These are phyloP conservation scores for Phytophthora sp. DNA, from an alignment of 352 stramenopile species.

Conservation along the genomic window DNA sequence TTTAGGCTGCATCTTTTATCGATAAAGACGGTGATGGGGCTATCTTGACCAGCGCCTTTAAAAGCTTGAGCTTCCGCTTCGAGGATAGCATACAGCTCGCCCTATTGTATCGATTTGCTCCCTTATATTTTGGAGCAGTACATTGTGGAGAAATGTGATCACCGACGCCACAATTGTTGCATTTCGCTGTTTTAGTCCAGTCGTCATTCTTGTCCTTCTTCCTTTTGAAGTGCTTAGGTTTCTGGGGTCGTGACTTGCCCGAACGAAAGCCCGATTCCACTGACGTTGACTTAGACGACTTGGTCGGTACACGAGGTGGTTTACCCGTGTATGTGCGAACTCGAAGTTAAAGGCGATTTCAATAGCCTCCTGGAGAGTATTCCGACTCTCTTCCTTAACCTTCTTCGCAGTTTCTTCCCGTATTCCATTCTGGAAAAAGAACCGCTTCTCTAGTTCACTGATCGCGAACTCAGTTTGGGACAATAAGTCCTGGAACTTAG, in stretches of 20 bases:
- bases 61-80: conserved; percentile 16
- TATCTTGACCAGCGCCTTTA: background rate
- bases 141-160: too few relatives aligned
- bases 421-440: conserved; percentile 29
- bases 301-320: conserved; percentile 1
- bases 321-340: conserved; percentile 19
- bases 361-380: conserved; percentile 13
- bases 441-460: conserved; percentile 25
- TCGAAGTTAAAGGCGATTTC: conserved; percentile 19
- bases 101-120: conserved; percentile 1
- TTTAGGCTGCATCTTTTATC: conserved; percentile 23
- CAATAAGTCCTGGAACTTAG: too few relatives aligned
- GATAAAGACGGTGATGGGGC: conserved; percentile 8
- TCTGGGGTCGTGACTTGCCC: background rate
- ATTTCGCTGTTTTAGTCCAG: conserved; percentile 25
- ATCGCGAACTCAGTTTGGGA: conserved; percentile 15
- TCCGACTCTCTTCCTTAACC: conserved; percentile 28
- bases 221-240: background rate
- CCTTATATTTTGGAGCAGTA: too few relatives aligned
- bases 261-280: background rate
- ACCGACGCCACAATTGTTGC: conserved; percentile 28
- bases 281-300: background rate
- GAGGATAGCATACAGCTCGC: conserved; percentile 2
- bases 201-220: conserved; percentile 10
- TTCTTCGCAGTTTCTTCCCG: conserved; percentile 19